Percentiles rank a stretch among this genome's conserved stretches.
These are phyloP conservation scores for Ceratocystis albifundus DNA, from an alignment of 2,329 filamentous ascomycete species.

Conservation along the genomic window DNA sequence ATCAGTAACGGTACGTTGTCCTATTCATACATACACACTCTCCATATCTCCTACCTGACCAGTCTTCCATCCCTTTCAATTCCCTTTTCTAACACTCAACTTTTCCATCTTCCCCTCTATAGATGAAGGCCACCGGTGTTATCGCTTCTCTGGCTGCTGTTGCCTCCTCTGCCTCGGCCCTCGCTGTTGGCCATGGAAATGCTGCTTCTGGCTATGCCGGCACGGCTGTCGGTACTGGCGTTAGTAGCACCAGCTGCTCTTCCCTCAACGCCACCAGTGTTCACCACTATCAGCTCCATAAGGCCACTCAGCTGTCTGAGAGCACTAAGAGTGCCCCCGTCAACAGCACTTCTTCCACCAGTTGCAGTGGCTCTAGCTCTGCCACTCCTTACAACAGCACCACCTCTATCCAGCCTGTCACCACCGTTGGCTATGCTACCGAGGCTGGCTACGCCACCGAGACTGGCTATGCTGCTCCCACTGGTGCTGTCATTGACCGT, in stretches of 20 bases:
- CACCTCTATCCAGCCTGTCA: neutral
- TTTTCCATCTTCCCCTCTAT: neutral
- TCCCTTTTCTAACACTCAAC: neutral
- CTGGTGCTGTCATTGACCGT: neutral
- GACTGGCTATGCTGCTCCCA: conserved; percentile 2
- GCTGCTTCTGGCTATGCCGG: neutral
- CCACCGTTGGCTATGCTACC: neutral
- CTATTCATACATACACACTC: neutral
- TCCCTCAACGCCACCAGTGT: neutral
- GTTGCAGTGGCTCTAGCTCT: neutral
- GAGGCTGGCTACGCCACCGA: neutral
- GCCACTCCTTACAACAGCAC: neutral
- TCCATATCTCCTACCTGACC: neutral
- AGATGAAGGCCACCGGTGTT: conserved; percentile 10
- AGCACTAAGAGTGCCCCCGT: neutral
- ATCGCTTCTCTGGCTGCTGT: conserved; percentile 1
- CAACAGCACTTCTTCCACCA: neutral
- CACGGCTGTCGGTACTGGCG: conserved; percentile 6
- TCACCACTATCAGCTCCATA: neutral
- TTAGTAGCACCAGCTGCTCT: conserved; percentile 6
- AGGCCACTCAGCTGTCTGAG: neutral
- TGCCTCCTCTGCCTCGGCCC: neutral
- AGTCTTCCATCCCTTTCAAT: neutral
- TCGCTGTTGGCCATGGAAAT: neutral
- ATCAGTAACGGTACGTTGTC: neutral